Conservation (phyloP, 2,329 filamentous ascomycete species). For the Trichophyton benhamiae region DNA sequence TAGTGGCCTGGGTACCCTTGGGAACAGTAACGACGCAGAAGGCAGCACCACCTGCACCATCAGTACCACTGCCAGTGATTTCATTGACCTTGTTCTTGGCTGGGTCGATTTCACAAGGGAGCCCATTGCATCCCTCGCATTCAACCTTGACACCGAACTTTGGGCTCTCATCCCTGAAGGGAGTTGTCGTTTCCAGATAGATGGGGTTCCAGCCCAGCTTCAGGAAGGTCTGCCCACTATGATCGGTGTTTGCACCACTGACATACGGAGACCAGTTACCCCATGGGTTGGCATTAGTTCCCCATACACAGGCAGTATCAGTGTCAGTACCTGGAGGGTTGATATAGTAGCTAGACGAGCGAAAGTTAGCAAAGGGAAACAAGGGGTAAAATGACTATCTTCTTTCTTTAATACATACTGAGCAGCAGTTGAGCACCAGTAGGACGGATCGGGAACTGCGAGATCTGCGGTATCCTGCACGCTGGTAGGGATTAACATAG, state of each 20-base stretch:
- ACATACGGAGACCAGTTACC: slow-evolving; percentile 73
- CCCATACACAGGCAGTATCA: slow-evolving; percentile 59
- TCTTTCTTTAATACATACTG: slow-evolving; percentile 45
- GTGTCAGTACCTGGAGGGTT: slow-evolving; percentile 56
- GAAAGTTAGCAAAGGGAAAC: slow-evolving; percentile 10
- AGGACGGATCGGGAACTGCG: slow-evolving; percentile 56
- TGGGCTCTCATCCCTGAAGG: slow-evolving; percentile 46
- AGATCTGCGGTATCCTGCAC: slow-evolving; percentile 47
- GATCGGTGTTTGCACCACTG: slow-evolving; percentile 59
- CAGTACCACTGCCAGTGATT: slow-evolving; percentile 45
- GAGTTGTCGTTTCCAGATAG: slow-evolving; percentile 44
- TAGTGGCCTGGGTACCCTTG: slow-evolving; percentile 52
- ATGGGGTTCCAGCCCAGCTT: slow-evolving; percentile 71
- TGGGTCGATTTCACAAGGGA: slow-evolving; percentile 63
- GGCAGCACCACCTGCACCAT: slow-evolving; percentile 53
- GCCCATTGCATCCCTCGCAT: slow-evolving; percentile 57
- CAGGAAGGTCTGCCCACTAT: slow-evolving; percentile 54
- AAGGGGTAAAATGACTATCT: background rate
- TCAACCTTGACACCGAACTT: slow-evolving; percentile 58
- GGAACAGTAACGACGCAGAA: slow-evolving; percentile 70
- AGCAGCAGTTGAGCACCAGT: slow-evolving; percentile 61
- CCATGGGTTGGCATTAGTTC: slow-evolving; percentile 46
- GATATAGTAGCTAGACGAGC: slow-evolving; percentile 53
- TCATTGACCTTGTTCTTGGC: slow-evolving; percentile 43
- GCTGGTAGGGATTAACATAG: slow-evolving; percentile 69